Base-by-base conservation (phyloP, 2,329 filamentous ascomycete genomes). In the Trichoderma atroviride region DNA sequence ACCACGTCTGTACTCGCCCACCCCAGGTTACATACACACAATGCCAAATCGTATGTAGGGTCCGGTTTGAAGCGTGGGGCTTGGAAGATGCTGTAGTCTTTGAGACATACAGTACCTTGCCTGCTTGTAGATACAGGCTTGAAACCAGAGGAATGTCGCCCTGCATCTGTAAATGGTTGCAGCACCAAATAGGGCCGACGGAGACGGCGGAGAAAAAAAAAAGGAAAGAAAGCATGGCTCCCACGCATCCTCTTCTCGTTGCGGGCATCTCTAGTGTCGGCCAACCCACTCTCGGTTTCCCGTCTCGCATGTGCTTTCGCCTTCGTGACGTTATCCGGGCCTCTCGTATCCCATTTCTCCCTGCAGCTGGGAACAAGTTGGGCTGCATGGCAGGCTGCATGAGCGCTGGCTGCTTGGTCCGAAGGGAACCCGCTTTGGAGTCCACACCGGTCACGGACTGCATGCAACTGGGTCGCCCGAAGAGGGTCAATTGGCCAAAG, bases 371-470 rank as follows among this genome's bases (percentile, higher is more conserved):
- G 33, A 33, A 35, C 27, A 35, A 40, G 55, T 43, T 64, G 22
- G 33, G 61, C 24, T 64, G 50, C 61, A 64, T 56, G 50, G 50
- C 61, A 16, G 22, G 33, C 50, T 64, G 61, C 61, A 64, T 55
- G 50, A 22, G 29, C 47, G 33, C 22, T 24, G 33, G 4, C 50
- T 43, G 37, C 37, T 43, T 43, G 37, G 16, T 31, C 50, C 33
- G 50, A 40, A 10, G 40, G 33, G 33, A 64, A 64, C 13, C 50
- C 61, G 43, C 60, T 33, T 9, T 19, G 40, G 16, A 53, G 47
- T 40, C 60, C 47, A 63, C 61, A 64, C 61, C 61, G 61, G 61
- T 64, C 61, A 56, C 52, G 29, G 50, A 24, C 50, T 62, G 40
- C 59, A 43, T 64, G 33, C 22, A 40, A 35, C 50, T 31, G 40